A percentile compares a stretch with the other conserved stretches of the same genome.
Conservation (phyloP, 768 basidiomycete species). For the Dictyophora rubrovolvata region DNA sequence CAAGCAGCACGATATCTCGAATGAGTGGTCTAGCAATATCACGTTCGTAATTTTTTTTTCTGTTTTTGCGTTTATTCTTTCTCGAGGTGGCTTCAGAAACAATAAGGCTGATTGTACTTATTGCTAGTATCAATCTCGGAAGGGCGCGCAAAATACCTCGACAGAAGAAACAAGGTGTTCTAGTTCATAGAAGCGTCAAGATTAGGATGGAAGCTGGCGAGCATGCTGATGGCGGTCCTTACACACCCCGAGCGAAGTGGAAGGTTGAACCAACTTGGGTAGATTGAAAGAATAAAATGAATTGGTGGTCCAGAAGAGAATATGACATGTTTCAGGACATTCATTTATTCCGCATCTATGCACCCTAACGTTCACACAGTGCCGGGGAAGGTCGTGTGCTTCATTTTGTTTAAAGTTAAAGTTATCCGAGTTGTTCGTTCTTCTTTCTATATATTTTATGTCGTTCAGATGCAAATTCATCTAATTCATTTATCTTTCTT, state of each 20-base stretch:
- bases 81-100: no score
- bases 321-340: no score
- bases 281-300: background rate
- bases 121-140: conserved; percentile 8
- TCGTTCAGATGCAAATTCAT: no score
- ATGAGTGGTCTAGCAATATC: conserved; percentile 1
- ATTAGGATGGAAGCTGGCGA: conserved; percentile 15
- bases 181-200: conserved; percentile 38
- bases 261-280: conserved; percentile 4
- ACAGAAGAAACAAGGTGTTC: conserved; percentile 25
- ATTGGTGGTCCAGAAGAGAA: no score
- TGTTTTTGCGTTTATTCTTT: no score
- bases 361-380: no score
- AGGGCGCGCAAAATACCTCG: conserved; percentile 4
- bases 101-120: background rate
- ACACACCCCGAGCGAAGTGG: conserved; percentile 22
- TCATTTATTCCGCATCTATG: no score
- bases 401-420: no score
- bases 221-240: conserved; percentile 9
- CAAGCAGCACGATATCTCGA: conserved; percentile 14
- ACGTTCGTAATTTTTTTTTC: background rate
- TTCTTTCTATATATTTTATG: no score
- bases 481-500: no score
- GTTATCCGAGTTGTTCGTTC: no score
- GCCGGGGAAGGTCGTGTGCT: no score